Evolutionary conservation across 306 rosid genomes (phyloP).

Genomic region (peach (Prunus persica)): DNA sequence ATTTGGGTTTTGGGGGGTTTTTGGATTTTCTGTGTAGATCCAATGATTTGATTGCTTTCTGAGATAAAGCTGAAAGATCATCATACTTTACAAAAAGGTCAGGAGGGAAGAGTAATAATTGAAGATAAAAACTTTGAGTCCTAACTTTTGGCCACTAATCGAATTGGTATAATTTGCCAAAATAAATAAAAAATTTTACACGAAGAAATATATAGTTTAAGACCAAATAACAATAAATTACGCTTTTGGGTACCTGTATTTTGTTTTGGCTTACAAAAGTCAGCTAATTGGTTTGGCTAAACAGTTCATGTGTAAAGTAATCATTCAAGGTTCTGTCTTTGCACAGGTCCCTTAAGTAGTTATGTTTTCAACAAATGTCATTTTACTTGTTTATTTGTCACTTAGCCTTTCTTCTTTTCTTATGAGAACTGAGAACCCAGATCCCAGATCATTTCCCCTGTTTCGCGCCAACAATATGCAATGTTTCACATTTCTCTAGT

Average conservation of each 20-base stretch:
- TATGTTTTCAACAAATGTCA: not conserved
- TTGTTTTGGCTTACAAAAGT: not conserved
- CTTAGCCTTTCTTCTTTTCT: no score
- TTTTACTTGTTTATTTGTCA: no score
- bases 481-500: no score
- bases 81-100: not conserved
- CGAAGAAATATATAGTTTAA: not conserved
- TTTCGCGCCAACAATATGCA: no score
- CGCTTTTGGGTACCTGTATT: not conserved
- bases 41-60: not conserved
- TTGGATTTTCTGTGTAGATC: not conserved
- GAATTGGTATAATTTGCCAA: not conserved
- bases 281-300: slow-evolving; percentile 1
- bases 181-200: not conserved
- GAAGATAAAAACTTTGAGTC: not conserved
- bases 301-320: not conserved
- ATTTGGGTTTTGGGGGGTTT: not conserved
- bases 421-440: no score
- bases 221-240: not conserved
- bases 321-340: not conserved
- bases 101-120: not conserved
- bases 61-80: not conserved
- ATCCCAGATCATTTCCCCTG: no score
- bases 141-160: not conserved
- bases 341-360: not conserved